These are phyloP conservation scores for Alternaria angustiovoidea DNA, from an alignment of 2,329 filamentous ascomycete species.

Conservation along the genomic window DNA sequence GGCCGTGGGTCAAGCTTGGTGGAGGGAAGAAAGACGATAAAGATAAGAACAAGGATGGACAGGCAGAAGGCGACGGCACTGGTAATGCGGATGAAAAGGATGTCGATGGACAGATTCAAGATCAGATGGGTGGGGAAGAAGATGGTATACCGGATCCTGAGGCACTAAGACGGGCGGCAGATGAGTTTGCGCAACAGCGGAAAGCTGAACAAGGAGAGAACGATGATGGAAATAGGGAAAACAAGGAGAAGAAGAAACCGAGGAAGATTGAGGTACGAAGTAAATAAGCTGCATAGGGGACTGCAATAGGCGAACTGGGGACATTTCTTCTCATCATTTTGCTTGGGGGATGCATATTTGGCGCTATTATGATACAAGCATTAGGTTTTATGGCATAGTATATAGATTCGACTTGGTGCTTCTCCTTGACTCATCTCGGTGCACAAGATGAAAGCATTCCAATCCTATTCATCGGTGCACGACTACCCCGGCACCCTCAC, in stretches of 20 bases:
- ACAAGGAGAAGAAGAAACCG: constrained; percentile 29
- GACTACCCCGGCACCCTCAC: constrained; percentile 44
- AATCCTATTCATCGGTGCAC: constrained; percentile 26
- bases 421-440: not conserved
- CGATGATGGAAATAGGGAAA: constrained; percentile 5
- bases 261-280: constrained; percentile 40
- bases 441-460: not conserved
- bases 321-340: not conserved
- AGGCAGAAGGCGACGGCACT: constrained; percentile 19
- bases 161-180: constrained; percentile 34
- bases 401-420: not conserved
- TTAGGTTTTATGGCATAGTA: not conserved
- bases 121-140: constrained; percentile 12
- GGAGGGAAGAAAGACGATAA: constrained; percentile 25
- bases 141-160: constrained; percentile 39
- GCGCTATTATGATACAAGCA: not conserved
- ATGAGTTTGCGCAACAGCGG: constrained; percentile 13
- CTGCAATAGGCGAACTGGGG: not conserved
- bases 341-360: not conserved
- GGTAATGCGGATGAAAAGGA: constrained; percentile 14
- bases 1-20: constrained; percentile 54
- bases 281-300: constrained; percentile 6
- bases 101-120: constrained; percentile 6
- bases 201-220: constrained; percentile 6
- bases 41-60: constrained; percentile 10